phyloP scores from a whole-genome alignment of 306 rosid species.

The Rosa lucieae region DNA sequence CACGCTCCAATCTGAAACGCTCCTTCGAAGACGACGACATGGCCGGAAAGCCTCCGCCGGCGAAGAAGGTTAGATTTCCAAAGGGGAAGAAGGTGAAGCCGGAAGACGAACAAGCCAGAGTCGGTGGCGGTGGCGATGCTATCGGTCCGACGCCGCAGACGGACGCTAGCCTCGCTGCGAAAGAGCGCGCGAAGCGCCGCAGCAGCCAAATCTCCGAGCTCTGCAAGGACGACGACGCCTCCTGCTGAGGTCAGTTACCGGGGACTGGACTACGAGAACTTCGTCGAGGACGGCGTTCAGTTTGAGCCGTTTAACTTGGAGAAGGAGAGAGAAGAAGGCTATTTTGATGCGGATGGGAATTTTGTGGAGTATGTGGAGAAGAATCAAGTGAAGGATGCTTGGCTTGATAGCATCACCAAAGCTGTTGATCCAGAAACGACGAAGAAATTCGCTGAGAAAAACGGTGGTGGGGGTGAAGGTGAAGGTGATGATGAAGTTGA shows the following conservation, averaged over 20 bases:
- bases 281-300: constrained; percentile 78
- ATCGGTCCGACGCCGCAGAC: background rate
- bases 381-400: constrained; percentile 50
- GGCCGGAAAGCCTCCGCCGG: constrained; percentile 1
- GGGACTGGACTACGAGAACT: constrained; percentile 45
- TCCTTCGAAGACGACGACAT: background rate
- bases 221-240: constrained; percentile 22
- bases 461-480: background rate
- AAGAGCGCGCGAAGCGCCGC: background rate
- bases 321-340: constrained; percentile 93
- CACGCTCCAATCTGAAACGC: constrained; percentile 6
- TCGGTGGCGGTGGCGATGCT: constrained; percentile 36
- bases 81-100: constrained; percentile 81
- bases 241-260: constrained; percentile 62
- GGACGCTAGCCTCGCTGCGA: background rate
- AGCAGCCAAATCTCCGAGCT: background rate
- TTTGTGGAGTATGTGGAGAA: constrained; percentile 75
- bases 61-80: constrained; percentile 77
- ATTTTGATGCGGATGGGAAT: constrained; percentile 79
- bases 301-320: constrained; percentile 87
- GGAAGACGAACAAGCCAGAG: constrained; percentile 34
- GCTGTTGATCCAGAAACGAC: constrained; percentile 4
- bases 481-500: background rate
- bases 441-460: background rate
- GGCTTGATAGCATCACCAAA: constrained; percentile 7